phyloP scores from a whole-genome alignment of 306 rosid species.

The Myrica gale region DNA sequence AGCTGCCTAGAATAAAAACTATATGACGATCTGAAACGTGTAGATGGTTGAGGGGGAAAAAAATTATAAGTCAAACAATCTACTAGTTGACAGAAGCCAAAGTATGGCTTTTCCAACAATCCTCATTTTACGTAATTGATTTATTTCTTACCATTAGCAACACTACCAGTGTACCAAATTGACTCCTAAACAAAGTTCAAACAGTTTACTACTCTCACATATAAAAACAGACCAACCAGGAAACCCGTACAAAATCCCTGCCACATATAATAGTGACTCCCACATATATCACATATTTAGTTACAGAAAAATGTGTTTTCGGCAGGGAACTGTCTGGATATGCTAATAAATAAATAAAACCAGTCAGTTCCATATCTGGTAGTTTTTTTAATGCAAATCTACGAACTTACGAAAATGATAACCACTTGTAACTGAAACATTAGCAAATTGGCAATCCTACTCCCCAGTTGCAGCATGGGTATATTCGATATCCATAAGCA shows the following conservation, averaged over 20 bases:
- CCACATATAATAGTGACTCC: too few relatives aligned
- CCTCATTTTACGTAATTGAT: background rate
- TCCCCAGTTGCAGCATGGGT: background rate
- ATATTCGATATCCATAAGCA: background rate
- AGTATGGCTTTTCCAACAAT: background rate
- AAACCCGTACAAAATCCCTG: too few relatives aligned
- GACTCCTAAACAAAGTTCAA: background rate
- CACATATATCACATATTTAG: too few relatives aligned
- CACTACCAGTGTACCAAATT: background rate
- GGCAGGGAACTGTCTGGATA: too few relatives aligned
- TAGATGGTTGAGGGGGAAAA: background rate
- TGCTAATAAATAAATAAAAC: too few relatives aligned
- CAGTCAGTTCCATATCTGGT: too few relatives aligned
- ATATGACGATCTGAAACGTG: background rate
- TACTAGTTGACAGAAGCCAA: background rate
- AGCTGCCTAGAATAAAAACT: background rate
- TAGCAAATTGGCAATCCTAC: background rate
- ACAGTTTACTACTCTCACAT: too few relatives aligned
- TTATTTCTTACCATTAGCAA: background rate
- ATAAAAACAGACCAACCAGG: too few relatives aligned
- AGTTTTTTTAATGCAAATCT: background rate
- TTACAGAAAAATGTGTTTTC: too few relatives aligned
- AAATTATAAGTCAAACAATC: background rate
- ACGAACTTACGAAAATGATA: background rate
- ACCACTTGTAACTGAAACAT: background rate